phyloP scores from a whole-genome alignment of 2,329 filamentous ascomycete genomes.

The Neurospora sp. region DNA sequence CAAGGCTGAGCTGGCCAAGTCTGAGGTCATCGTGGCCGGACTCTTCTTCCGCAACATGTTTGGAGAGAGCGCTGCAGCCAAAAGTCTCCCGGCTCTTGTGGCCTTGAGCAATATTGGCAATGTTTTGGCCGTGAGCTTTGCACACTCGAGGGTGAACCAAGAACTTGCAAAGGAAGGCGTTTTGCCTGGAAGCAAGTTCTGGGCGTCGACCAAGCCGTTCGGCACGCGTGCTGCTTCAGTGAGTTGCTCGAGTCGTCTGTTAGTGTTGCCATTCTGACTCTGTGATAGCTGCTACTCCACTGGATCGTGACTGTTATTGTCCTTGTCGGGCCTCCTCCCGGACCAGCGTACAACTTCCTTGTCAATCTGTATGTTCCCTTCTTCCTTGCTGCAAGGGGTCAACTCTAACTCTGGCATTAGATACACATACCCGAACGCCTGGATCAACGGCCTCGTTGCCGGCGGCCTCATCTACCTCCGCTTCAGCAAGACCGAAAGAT shows the following conservation, averaged over 20 bases:
- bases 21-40: slow-evolving; percentile 51
- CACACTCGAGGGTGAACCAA: slow-evolving; percentile 48
- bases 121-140: slow-evolving; percentile 50
- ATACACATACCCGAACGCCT: slow-evolving; percentile 41
- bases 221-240: slow-evolving; percentile 46
- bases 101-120: slow-evolving; percentile 53
- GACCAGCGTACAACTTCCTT: slow-evolving; percentile 60
- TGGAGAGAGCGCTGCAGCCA: slow-evolving; percentile 39
- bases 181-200: slow-evolving; percentile 54
- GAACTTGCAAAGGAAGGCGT: slow-evolving; percentile 63
- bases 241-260: slow-evolving; percentile 1
- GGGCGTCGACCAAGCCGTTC: slow-evolving; percentile 58
- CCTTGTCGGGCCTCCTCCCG: slow-evolving; percentile 55
- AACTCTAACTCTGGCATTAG: slow-evolving; percentile 11
- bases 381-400: background rate
- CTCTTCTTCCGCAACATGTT: slow-evolving; percentile 55
- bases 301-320: slow-evolving; percentile 56
- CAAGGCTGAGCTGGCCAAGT: slow-evolving; percentile 46
- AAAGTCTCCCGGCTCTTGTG: slow-evolving; percentile 44
- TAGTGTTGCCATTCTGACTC: slow-evolving; percentile 1
- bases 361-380: slow-evolving; percentile 35
- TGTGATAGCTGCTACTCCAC: slow-evolving; percentile 44
- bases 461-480: slow-evolving; percentile 43
- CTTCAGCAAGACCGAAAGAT: slow-evolving; percentile 37
- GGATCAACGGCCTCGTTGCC: slow-evolving; percentile 43